Evolutionary conservation across 108 stramenopile species (phyloP), one percentile per base, ranked within the genome.

Genomic region (Fragilaria radians): DNA sequence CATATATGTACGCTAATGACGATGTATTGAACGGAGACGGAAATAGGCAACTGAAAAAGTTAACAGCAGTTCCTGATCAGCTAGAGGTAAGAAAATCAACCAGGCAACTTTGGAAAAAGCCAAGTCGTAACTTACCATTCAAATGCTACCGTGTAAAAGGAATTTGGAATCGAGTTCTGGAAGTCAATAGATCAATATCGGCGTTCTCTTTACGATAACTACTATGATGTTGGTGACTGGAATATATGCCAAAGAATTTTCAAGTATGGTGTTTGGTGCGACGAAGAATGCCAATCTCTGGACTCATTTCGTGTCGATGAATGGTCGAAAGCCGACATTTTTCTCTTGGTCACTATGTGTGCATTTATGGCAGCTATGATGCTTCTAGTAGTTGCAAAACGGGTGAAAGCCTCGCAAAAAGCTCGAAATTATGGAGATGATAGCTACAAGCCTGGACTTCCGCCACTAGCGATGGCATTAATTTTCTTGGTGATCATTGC

Each of bases 331-430:
- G 80, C 91, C 3, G 88, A 93, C 65, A 78, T 93, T 42, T 73
- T 87, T 58, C 86, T 93, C 22, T 66, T 93, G 19, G 67, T 77
- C 11, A 78, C 87, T 62, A 85, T 93, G 88, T 77, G 81, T 46
- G 76, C 82, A 17, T 93, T 93, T 55, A 73, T 93, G 72, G 72
- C 83, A 5, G 77, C 78, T 28, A 87, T 93, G 91, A 85, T 93
- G 85, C 61, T 85, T 23, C 70, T 93, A 30, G 71, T 89, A 17
- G 84, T 93, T 42, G 87, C 87, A 30, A 93, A 93, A 65, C 69
- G 88, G 42, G 61, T 76, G 64, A 93, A 77, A 63, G 68, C 70
- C n/a, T 27, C 72, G 4, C 62, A 72, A 46, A 66, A 68, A 28
- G 52, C 48, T 22, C 34, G 68, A 29, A 61, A 51, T n/a, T 76